phyloP scores from a whole-genome alignment of 192 early-diverging fungal genomes.

The Coemansia nantahalensis region DNA sequence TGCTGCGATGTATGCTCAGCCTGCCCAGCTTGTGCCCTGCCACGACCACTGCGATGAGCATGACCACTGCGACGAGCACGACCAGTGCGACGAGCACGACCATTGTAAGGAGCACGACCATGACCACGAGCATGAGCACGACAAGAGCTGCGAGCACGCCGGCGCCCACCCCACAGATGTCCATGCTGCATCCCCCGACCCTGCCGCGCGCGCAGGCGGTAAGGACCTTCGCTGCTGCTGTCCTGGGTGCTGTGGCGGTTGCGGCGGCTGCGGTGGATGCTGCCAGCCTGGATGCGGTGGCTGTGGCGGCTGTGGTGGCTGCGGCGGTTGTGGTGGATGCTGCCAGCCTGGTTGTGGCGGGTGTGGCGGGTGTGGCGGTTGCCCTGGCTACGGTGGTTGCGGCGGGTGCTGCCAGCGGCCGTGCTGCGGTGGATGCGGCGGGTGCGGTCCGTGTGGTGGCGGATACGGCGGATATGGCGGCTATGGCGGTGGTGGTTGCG shows the following conservation, averaged over 20 bases:
- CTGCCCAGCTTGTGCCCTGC: neutral
- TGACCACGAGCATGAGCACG: neutral
- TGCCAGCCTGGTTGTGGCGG: conserved; percentile 8
- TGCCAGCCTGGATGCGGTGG: conserved; percentile 10
- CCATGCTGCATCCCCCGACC: neutral
- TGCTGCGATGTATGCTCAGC: neutral
- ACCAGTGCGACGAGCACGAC: conserved; percentile 9
- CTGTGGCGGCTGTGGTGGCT: conserved; percentile 8
- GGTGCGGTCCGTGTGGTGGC: conserved; percentile 6
- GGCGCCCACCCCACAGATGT: neutral
- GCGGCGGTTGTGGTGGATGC: conserved; percentile 17
- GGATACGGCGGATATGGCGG: conserved; percentile 26
- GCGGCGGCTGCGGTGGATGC: conserved; percentile 19
- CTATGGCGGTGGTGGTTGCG: conserved; percentile 8
- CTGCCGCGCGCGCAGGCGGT: conserved; percentile 2
- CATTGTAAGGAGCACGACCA: conserved; percentile 1
- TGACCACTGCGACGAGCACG: neutral
- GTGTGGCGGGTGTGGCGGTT: conserved; percentile 5
- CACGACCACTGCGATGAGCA: conserved; percentile 6
- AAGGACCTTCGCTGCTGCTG: conserved; percentile 38
- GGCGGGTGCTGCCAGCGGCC: conserved; percentile 14
- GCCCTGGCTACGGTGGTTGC: conserved; percentile 9
- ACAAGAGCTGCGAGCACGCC: neutral
- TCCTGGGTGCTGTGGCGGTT: conserved; percentile 12
- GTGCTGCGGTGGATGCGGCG: conserved; percentile 13